Conservation (phyloP, 176 grass and related monocot genomes). For the Juncus effusus region DNA sequence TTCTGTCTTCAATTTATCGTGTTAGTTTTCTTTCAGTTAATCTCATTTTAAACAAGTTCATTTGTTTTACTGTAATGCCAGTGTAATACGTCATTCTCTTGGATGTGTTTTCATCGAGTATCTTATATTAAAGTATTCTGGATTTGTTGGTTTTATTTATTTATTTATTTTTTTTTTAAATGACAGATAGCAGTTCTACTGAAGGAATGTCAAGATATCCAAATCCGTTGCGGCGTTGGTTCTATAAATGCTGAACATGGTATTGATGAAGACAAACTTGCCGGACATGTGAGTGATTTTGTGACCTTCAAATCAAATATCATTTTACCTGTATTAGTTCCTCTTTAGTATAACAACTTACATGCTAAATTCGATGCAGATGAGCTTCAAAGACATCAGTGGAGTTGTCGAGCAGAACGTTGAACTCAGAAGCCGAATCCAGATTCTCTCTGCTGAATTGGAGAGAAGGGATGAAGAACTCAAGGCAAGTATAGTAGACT, state of each 20-base stretch:
- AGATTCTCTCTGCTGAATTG: constrained; percentile 57
- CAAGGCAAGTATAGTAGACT: constrained; percentile 33
- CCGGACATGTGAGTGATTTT: constrained; percentile 38
- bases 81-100: not conserved
- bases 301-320: not conserved
- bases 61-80: not conserved
- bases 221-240: constrained; percentile 68
- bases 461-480: constrained; percentile 77
- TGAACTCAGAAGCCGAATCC: constrained; percentile 70
- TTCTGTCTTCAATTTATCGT: not conserved
- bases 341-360: constrained; percentile 20
- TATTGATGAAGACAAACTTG: constrained; percentile 17
- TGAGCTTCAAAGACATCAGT: constrained; percentile 77
- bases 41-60: constrained; percentile 1
- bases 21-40: not conserved
- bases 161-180: not conserved
- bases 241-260: constrained; percentile 30
- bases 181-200: constrained; percentile 73
- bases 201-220: constrained; percentile 96
- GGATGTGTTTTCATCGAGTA: not conserved
- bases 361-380: constrained; percentile 44
- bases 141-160: constrained; percentile 5
- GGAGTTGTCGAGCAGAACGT: constrained; percentile 92
- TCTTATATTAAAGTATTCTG: not conserved
- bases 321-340: not conserved